These are phyloP conservation scores for Neofusicoccum sp. DNA, from an alignment of 2,329 filamentous ascomycete genomes.

Conservation along the genomic window DNA sequence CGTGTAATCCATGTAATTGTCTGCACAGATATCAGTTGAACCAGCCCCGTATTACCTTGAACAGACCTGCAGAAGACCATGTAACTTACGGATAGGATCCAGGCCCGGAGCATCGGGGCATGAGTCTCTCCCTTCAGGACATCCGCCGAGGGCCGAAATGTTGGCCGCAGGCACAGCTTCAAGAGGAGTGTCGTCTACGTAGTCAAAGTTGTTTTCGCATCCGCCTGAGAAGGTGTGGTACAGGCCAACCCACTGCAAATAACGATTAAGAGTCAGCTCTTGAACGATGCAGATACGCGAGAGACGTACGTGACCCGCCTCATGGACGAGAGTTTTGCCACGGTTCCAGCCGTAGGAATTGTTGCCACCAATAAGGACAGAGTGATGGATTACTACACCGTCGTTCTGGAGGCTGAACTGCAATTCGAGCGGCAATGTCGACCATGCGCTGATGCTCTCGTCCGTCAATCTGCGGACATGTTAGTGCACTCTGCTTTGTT, in stretches of 20 bases:
- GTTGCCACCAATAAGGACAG: slow-evolving; percentile 40
- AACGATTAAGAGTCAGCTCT: too few species aligned
- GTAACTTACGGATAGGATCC: slow-evolving; percentile 28
- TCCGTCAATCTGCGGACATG: not conserved
- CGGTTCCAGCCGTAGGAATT: slow-evolving; percentile 33
- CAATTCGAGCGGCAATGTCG: not conserved
- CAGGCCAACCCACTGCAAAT: slow-evolving; percentile 44
- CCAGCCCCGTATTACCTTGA: not conserved
- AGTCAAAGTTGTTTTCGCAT: slow-evolving; percentile 38
- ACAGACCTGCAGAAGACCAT: too few species aligned
- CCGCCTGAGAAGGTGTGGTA: slow-evolving; percentile 48
- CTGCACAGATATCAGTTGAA: not conserved
- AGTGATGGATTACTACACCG: slow-evolving; percentile 42
- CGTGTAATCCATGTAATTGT: slow-evolving; percentile 40
- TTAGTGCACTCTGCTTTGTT: not conserved
- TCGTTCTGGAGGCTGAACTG: slow-evolving; percentile 32
- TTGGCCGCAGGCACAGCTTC: slow-evolving; percentile 25
- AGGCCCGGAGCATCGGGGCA: slow-evolving; percentile 32
- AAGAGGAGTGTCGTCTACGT: slow-evolving; percentile 43
- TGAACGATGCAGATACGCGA: not conserved
- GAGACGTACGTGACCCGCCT: slow-evolving; percentile 41
- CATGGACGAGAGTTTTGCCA: slow-evolving; percentile 44
- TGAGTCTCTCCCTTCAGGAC: slow-evolving; percentile 22
- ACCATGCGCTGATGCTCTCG: slow-evolving; percentile 30
- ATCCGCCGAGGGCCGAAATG: not conserved